Base-by-base conservation (phyloP, 306 rosid genomes). In the Styphnolobium japonicum region DNA sequence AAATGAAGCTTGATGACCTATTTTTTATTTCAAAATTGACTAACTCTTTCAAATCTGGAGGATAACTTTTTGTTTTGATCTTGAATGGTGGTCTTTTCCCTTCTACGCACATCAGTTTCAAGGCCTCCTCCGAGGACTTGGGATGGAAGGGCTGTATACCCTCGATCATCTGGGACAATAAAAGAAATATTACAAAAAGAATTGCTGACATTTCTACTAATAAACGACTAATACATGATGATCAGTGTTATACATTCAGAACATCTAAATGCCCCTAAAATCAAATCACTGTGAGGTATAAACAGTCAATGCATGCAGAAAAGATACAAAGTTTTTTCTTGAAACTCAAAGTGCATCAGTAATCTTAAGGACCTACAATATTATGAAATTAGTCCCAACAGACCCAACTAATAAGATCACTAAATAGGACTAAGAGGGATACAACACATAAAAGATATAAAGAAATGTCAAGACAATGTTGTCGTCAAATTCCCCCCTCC, bases 31-130 rank as follows among this genome's bases (percentile, higher is more conserved):
- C 34, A 53, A 82, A 77, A 65, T 58, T 15, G 63, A 84, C 99
- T 85, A 73, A 96, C 99, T 96, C 98, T 90, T 75, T 96, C 71
- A 96, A 70, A 65, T 89, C 97, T 2, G 94, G 94, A 78, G 99
- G 99, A 84, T 87, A 93, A 82, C 84, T 74, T 88, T 96, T 96
- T 48, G 92, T 85, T 86, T 91, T 96, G 81, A 81, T 83, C 89
- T 85, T 93, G 86, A 96, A 85, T 31, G 58, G 75, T 15, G 99
- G 99, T 86, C 99, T 89, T 79, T 68, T 81, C 82, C 97, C 84
- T 80, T 93, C 99, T 78, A 85, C 48, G 78, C 98, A 93, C 90
- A 91, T 62, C 73, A 89, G 52, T 79, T 68, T 83, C 60, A 80
- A 27, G 60, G 84, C 93, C 86, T 93, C 99, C 83, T 91, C 99